Percentiles rank a stretch among this genome's conserved stretches.
phyloP scores from a whole-genome alignment of 176 grass and related monocot genomes.

The Oryza glaberrima region DNA sequence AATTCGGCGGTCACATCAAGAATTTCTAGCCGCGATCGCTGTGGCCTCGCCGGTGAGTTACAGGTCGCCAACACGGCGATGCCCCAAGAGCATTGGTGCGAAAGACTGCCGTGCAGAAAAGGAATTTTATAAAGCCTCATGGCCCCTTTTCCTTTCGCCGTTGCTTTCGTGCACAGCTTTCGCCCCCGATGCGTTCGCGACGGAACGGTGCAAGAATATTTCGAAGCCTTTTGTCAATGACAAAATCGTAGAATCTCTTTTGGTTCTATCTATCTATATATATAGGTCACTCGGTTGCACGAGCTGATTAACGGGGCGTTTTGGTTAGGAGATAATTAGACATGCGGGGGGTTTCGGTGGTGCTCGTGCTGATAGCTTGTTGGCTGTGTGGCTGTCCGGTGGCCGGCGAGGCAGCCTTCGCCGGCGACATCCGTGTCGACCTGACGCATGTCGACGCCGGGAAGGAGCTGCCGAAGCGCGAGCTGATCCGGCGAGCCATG shows the following conservation, averaged over 20 bases:
- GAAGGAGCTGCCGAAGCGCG: conserved; percentile 43
- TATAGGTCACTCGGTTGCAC: neutral
- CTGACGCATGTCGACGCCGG: conserved; percentile 56
- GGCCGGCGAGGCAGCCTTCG: conserved; percentile 13
- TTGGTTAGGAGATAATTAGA: neutral
- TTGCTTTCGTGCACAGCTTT: conserved; percentile 44
- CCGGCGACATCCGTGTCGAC: conserved; percentile 31
- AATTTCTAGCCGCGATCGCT: conserved; percentile 14
- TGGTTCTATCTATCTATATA: neutral
- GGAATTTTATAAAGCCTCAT: conserved; percentile 48
- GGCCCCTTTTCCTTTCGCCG: conserved; percentile 19
- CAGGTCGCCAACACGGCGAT: conserved; percentile 44
- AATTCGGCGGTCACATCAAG: conserved; percentile 55
- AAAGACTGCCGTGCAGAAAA: conserved; percentile 25
- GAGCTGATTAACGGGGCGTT: neutral
- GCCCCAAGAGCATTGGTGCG: conserved; percentile 54
- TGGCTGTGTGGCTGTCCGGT: neutral
- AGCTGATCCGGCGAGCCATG: conserved; percentile 55
- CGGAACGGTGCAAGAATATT: conserved; percentile 42
- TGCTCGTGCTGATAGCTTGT: neutral
- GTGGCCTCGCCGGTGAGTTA: conserved; percentile 31
- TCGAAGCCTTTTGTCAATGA: neutral
- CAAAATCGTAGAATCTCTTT: neutral
- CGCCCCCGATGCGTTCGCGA: conserved; percentile 24
- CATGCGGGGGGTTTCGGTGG: conserved; percentile 1